A percentile compares a stretch with the other conserved stretches of the same genome.
These are phyloP conservation scores for Saccharomycopsis sp. DNA, from an alignment of 805 yeast species.

Conservation along the genomic window DNA sequence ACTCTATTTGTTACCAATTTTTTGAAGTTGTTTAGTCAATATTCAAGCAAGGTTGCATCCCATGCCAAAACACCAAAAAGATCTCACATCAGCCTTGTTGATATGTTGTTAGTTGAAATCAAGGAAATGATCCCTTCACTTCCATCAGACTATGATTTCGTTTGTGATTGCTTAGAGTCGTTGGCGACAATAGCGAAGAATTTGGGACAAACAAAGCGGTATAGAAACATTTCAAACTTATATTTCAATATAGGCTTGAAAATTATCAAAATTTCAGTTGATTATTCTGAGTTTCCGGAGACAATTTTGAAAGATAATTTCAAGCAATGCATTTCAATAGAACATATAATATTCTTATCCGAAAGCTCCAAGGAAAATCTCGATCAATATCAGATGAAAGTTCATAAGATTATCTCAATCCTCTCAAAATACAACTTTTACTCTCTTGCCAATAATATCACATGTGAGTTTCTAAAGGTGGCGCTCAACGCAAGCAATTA, in stretches of 20 bases:
- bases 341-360: neutral
- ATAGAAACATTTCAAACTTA: conserved; percentile 39
- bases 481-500: neutral
- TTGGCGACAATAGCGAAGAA: conserved; percentile 23
- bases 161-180: conserved; percentile 18
- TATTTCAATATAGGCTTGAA: conserved; percentile 33
- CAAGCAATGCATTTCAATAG: conserved; percentile 2
- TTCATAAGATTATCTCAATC: conserved; percentile 4
- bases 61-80: too few species aligned
- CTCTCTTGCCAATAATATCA: neutral
- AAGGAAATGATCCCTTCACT: conserved; percentile 2
- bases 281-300: neutral
- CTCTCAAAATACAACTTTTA: neutral
- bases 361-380: conserved; percentile 1
- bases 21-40: too few species aligned
- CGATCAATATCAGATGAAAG: conserved; percentile 1
- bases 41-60: too few species aligned
- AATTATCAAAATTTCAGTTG: conserved; percentile 13
- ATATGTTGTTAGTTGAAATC: conserved; percentile 3
- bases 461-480: neutral
- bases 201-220: conserved; percentile 30
- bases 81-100: conserved; percentile 8
- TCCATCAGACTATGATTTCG: conserved; percentile 4
- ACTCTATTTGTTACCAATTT: too few species aligned
- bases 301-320: neutral